These are phyloP conservation scores for Thelonectria blattea DNA, from an alignment of 2,329 filamentous ascomycete species.

Conservation along the genomic window DNA sequence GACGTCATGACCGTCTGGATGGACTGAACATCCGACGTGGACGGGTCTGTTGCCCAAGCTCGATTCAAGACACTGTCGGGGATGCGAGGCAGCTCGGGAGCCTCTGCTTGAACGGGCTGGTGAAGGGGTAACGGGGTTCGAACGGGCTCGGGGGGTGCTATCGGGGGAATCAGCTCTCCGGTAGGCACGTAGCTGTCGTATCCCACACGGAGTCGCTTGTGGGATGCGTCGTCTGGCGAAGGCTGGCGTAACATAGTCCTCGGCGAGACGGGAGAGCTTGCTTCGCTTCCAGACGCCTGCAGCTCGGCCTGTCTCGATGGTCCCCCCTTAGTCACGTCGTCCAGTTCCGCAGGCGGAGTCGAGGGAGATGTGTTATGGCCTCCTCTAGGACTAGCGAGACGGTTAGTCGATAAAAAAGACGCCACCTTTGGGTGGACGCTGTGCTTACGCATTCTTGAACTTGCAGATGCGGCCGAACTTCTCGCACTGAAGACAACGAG, in stretches of 20 bases:
- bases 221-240: constrained; percentile 44
- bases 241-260: constrained; percentile 45
- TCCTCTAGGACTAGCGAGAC: constrained; percentile 56
- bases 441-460: constrained; percentile 82
- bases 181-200: constrained; percentile 53
- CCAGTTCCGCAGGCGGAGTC: constrained; percentile 57
- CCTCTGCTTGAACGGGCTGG: constrained; percentile 45
- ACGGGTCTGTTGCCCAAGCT: constrained; percentile 59
- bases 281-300: constrained; percentile 49
- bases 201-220: constrained; percentile 57
- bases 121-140: constrained; percentile 47
- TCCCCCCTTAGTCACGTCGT: constrained; percentile 48
- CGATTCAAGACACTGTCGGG: constrained; percentile 56
- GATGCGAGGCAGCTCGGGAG: constrained; percentile 53
- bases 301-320: constrained; percentile 45
- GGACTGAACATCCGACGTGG: constrained; percentile 50
- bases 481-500: constrained; percentile 88
- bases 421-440: constrained; percentile 10
- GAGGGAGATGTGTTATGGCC: constrained; percentile 64
- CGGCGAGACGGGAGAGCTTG: constrained; percentile 57
- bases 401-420: constrained; percentile 20
- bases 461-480: constrained; percentile 88
- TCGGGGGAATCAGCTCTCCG: constrained; percentile 40
- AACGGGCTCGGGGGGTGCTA: constrained; percentile 45
- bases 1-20: constrained; percentile 48